Evolutionary conservation across 805 yeast genomes (phyloP), one percentile per base, ranked within the genome.

Genomic region (Metschnikowia cerradonensis): DNA sequence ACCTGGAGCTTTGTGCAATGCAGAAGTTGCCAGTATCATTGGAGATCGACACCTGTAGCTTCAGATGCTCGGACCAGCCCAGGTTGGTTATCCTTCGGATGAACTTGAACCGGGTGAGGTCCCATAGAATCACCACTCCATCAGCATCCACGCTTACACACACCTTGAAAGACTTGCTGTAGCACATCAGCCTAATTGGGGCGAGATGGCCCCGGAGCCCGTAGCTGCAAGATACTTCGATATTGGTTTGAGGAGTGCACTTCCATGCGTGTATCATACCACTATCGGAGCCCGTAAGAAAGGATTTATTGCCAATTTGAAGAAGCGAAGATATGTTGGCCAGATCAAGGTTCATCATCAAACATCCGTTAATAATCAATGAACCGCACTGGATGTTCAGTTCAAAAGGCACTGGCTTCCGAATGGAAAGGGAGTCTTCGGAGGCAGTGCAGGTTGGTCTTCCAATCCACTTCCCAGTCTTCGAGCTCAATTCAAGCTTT

Each of bases 71-170:
- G 42, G 41, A 13, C 63, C 55, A 43, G 63, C 46, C 40, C 4
- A 57, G 41, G 4, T 60, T 52, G 2, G 35, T 61, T 5, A 73
- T 54, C 43, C 60, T 61, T 50, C 88, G 66, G 3, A 86, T 76
- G 40, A 77, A 73, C 47, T 75, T 75, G 47, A 71, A 72, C 31
- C 83, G 62, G 1, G 82, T 74, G 37, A 82, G 56, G 58, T 88
- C 89, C 92, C 96, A 88, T 3, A 83, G 54, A 17, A 75, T 74
- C 2, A 82, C 79, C 2, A 64, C 63, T 0, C 95, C 92, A 7
- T 63, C 68, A 0, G 49, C 57, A 60, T 86, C 90, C 22, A 80
- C 63, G 52, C 85, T 78, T 11, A 84, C 53, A 8, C 85, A 70
- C 3, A 77, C 63, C 48, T 84, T 82, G 60, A 74, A 84, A 39